Base-by-base conservation (phyloP, 192 early-diverging fungal genomes). In the Pecoramyces ruminantium region DNA sequence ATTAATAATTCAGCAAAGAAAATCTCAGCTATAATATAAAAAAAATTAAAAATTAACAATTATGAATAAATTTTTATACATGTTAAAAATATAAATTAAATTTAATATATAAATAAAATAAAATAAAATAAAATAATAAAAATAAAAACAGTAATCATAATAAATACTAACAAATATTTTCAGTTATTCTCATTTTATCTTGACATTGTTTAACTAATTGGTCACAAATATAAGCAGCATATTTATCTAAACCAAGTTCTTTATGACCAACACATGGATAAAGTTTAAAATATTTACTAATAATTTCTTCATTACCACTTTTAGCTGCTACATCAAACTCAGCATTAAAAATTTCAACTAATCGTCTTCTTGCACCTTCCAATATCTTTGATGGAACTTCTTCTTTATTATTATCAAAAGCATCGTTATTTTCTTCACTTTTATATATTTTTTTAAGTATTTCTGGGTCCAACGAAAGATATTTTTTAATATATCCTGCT, bases 251-350 rank as follows among this genome's bases (percentile, higher is more conserved):
- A 21, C 97, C 97, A 29, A 93, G 88, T n/a, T 88, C 87, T 80
- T 93, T 89, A 77, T 94, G 91, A n/a, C 94, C 92, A 14, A 97
- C 87, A 38, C 94, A 82, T 14, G 97, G 95, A 83, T 97, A 99
- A 28, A 97, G 85, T 78, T 94, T 93, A 84, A 99, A 96, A 81
- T 93, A 96, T 38, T 94, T 88, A 29, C 93, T 89, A 78, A 99
- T 95, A 67, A 89, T 90, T 12, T 91, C 87, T 80, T 95, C 93
- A 58, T 94, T 89, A 79, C 86, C 85, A 28, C 81, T 86, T 42
- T 88, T 84, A 0, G 93, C 92, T 0, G 97, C 95, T 8, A 86
- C 82, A 39, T 96, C 95, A 85, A 99, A 99, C 83, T 92, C 89
- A 28, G 85, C 86, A 5, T 93, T 89, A 18, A 97, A 91, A 17